Percentiles rank a stretch among this genome's conserved stretches.
Conservation (phyloP, 805 yeast genomes). For the Saturnispora sanitii region DNA sequence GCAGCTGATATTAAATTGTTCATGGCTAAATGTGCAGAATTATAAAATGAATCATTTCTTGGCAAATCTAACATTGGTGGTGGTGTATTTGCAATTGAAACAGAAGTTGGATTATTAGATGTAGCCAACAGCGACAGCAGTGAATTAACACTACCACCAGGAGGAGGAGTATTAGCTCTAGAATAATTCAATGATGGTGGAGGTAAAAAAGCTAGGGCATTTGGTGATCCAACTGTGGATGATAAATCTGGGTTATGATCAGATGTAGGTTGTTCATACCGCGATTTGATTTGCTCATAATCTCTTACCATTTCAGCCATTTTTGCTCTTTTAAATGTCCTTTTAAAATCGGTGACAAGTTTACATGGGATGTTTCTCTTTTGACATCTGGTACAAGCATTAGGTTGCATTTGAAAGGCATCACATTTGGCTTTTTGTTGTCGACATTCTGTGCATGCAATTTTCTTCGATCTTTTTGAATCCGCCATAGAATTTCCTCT, state of each 20-base stretch:
- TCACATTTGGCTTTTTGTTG: conserved; percentile 93
- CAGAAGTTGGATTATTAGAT: not conserved
- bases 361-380: conserved; percentile 64
- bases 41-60: conserved; percentile 3
- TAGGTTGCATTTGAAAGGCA: conserved; percentile 65
- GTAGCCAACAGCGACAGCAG: not conserved
- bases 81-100: not conserved
- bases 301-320: conserved; percentile 78
- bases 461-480: conserved; percentile 33
- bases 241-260: not conserved
- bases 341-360: conserved; percentile 69
- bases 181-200: not conserved
- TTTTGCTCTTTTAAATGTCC: conserved; percentile 82
- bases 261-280: conserved; percentile 1
- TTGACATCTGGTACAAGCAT: conserved; percentile 73
- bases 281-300: conserved; percentile 49
- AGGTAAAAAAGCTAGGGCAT: not conserved
- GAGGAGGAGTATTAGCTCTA: not conserved
- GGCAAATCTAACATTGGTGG: not conserved
- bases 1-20: conserved; percentile 4
- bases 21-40: conserved; percentile 5
- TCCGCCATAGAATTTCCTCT: not conserved
- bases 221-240: not conserved
- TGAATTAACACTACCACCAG: not conserved
- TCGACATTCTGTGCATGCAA: conserved; percentile 93